Evolutionary conservation across 1,284 basidiomycete species (phyloP).

Genomic region (Porogramme epimiltina): DNA sequence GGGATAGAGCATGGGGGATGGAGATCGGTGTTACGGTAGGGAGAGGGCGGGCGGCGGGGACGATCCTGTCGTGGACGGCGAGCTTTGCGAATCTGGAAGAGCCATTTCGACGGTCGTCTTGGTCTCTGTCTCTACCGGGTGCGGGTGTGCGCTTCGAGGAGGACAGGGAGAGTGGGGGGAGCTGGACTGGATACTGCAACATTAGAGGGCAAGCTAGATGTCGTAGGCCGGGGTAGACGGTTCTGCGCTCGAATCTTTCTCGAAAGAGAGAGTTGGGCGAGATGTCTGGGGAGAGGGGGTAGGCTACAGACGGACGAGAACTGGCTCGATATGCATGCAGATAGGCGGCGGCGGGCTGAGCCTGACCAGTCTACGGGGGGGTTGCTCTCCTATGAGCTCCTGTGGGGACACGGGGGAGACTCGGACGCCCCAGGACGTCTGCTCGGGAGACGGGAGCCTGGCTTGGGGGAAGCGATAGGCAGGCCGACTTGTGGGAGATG

Average conservation of each 20-base stretch:
- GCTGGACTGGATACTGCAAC: constrained; percentile 69
- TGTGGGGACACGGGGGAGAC: constrained; percentile 19
- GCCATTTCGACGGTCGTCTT: constrained; percentile 29
- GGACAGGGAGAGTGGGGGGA: constrained; percentile 51
- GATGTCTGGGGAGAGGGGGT: constrained; percentile 19
- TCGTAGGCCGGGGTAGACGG: constrained; percentile 21
- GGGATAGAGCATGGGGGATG: constrained; percentile 21
- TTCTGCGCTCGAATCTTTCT: constrained; percentile 28
- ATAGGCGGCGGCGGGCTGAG: constrained; percentile 18
- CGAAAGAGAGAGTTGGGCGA: constrained; percentile 25
- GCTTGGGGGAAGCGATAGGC: constrained; percentile 27
- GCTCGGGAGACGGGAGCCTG: constrained; percentile 25
- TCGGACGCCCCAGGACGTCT: constrained; percentile 28
- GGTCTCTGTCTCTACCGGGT: constrained; percentile 29
- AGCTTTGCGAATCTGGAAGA: constrained; percentile 29
- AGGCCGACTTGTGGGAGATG: constrained; percentile 30
- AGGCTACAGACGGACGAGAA: constrained; percentile 24
- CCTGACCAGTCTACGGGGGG: constrained; percentile 22
- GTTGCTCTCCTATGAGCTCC: constrained; percentile 19
- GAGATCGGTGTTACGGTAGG: constrained; percentile 17
- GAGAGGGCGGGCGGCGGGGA: constrained; percentile 27
- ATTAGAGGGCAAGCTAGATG: constrained; percentile 40
- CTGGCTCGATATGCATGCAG: constrained; percentile 32
- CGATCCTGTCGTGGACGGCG: constrained; percentile 32
- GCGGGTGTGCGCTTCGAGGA: constrained; percentile 32